Evolutionary conservation across 805 yeast species (phyloP).

Genomic region (Torulaspora delbrueckii): DNA sequence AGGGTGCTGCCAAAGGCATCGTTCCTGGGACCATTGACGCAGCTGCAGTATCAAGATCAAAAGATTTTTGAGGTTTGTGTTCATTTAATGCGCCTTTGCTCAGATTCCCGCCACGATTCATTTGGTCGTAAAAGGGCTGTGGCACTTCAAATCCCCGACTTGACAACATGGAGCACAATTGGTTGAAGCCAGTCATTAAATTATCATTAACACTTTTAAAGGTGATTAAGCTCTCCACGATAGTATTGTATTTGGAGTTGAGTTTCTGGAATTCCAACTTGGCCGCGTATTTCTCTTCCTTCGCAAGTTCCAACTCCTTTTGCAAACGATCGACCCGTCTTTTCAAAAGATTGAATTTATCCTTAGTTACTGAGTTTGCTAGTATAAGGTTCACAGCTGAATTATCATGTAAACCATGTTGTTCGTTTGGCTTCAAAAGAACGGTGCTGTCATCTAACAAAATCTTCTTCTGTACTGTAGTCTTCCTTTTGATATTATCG

Average conservation of each 20-base stretch:
- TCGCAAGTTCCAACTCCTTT: slow-evolving; percentile 23
- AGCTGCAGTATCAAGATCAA: slow-evolving; percentile 9
- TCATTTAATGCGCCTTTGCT: slow-evolving; percentile 7
- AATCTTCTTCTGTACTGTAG: slow-evolving; percentile 51
- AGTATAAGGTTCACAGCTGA: slow-evolving; percentile 18
- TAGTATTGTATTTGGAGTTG: slow-evolving; percentile 56
- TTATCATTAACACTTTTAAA: slow-evolving; percentile 55
- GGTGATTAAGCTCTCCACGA: slow-evolving; percentile 56
- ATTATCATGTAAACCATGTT: slow-evolving; percentile 8
- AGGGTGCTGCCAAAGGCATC: slow-evolving; percentile 4
- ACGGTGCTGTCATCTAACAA: slow-evolving; percentile 22
- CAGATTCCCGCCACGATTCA: slow-evolving; percentile 2
- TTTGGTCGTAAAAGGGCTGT: slow-evolving; percentile 26
- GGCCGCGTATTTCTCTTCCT: slow-evolving; percentile 23
- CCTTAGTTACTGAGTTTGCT: slow-evolving; percentile 26
- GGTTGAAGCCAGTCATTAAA: slow-evolving; percentile 47
- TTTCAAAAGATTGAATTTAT: slow-evolving; percentile 31
- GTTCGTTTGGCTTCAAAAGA: slow-evolving; percentile 10
- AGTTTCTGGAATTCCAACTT: slow-evolving; percentile 40
- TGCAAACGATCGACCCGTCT: slow-evolving; percentile 35
- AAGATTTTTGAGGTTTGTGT: slow-evolving; percentile 7
- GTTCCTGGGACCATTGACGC: slow-evolving; percentile 14
- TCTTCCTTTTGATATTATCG: slow-evolving; percentile 83
- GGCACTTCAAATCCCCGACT: slow-evolving; percentile 68
- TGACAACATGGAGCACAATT: slow-evolving; percentile 45